Percentiles rank a stretch among this genome's conserved stretches.
Evolutionary conservation across 495 filamentous ascomycete genomes (phyloP).

Genomic region (Trichoderma orchidacearum): DNA sequence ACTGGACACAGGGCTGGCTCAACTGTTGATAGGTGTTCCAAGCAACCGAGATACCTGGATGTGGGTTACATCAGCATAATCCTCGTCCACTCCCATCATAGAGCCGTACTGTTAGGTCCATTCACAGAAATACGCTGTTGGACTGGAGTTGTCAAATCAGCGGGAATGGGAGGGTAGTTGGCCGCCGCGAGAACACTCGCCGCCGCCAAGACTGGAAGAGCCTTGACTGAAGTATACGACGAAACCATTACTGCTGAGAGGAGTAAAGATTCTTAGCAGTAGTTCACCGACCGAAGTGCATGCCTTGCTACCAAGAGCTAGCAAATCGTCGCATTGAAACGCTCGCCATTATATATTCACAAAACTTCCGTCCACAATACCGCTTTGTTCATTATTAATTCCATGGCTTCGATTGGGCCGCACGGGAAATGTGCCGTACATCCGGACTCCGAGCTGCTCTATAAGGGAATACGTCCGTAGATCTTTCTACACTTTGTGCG

Average conservation of each 20-base stretch:
- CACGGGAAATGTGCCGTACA: not conserved
- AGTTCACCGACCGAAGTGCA: too few relatives aligned
- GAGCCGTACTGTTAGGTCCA: conserved; percentile 33
- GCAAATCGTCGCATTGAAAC: too few relatives aligned
- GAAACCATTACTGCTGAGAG: too few relatives aligned
- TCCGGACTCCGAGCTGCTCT: not conserved
- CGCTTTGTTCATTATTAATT: not conserved
- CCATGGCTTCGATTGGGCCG: not conserved
- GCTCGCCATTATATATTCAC: too few relatives aligned
- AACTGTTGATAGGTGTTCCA: conserved; percentile 33
- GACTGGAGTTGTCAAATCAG: conserved; percentile 40
- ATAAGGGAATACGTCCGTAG: not conserved
- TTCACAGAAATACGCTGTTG: conserved; percentile 46
- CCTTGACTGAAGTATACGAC: conserved; percentile 7
- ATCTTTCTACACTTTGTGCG: not conserved
- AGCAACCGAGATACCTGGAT: conserved; percentile 39
- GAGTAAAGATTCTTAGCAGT: too few relatives aligned
- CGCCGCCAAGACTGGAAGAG: conserved; percentile 27
- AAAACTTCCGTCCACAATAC: too few relatives aligned
- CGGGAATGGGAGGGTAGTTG: conserved; percentile 36
- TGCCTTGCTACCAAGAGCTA: too few relatives aligned
- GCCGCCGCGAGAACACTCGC: conserved; percentile 24
- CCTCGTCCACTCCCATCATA: not conserved
- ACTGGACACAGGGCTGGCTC: conserved; percentile 26
- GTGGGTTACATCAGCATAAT: not conserved